Evolutionary conservation across 192 early-diverging fungal genomes (phyloP).

Genomic region (Pilobolus umbonatus): DNA sequence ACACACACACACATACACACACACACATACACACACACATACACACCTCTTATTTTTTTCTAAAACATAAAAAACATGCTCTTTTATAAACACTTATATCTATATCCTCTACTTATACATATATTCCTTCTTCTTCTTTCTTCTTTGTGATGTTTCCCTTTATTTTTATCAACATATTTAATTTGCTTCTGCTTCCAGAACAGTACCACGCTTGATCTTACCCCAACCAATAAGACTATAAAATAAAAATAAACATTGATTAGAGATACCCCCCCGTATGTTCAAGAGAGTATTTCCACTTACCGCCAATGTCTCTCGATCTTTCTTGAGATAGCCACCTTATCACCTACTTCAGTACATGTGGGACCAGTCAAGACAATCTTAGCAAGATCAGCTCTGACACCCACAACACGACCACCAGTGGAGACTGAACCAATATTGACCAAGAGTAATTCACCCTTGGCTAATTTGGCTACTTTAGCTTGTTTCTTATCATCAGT

Average conservation of each 20-base stretch:
- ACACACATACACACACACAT: neutral
- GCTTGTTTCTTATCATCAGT: slow-evolving; percentile 98
- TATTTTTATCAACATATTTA: slow-evolving; percentile 3
- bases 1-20: neutral
- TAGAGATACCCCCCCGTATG: neutral
- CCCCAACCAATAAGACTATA: slow-evolving; percentile 98
- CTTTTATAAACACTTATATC: neutral
- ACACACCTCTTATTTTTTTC: neutral
- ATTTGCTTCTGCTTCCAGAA: slow-evolving; percentile 58
- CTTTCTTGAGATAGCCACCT: slow-evolving; percentile 91
- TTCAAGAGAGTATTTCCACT: slow-evolving; percentile 2
- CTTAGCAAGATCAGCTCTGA: slow-evolving; percentile 94
- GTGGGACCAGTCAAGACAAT: slow-evolving; percentile 85
- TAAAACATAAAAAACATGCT: neutral
- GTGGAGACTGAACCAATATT: slow-evolving; percentile 96
- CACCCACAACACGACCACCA: slow-evolving; percentile 89
- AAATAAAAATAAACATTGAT: slow-evolving; percentile 6
- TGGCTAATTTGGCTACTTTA: slow-evolving; percentile 88
- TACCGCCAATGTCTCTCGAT: slow-evolving; percentile 98
- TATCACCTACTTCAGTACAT: slow-evolving; percentile 94
- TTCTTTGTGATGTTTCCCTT: neutral
- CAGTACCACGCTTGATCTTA: slow-evolving; percentile 83
- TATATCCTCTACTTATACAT: slow-evolving; percentile 4
- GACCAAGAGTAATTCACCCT: slow-evolving; percentile 91
- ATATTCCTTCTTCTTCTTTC: slow-evolving; percentile 7